Conservation (phyloP, 1,284 basidiomycete species). For the Farysia itapuensis region DNA sequence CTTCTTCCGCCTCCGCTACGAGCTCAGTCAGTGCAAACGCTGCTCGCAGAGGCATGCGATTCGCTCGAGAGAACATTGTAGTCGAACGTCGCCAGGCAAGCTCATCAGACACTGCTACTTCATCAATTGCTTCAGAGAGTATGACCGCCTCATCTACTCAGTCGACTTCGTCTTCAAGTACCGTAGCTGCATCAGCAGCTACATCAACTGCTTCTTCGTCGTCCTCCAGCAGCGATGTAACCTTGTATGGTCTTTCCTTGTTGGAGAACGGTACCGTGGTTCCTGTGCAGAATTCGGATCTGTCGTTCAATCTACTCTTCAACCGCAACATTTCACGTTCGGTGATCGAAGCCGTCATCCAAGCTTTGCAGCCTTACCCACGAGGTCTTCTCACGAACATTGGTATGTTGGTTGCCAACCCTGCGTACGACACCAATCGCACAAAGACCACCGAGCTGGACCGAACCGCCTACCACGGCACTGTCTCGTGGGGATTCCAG, state of each 20-base stretch:
- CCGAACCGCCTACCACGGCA: conserved; percentile 63
- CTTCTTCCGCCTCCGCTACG: neutral
- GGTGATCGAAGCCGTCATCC: conserved; percentile 60
- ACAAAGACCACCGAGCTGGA: conserved; percentile 61
- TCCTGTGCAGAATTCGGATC: conserved; percentile 61
- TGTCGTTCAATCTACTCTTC: conserved; percentile 62
- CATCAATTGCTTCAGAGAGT: too few species aligned
- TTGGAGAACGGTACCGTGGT: conserved; percentile 23
- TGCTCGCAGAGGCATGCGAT: conserved; percentile 3
- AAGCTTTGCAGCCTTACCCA: conserved; percentile 63
- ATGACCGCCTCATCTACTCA: too few species aligned
- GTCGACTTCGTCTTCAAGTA: too few species aligned
- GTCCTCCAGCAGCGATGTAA: conserved; percentile 1
- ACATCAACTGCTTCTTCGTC: neutral
- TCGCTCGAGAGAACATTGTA: conserved; percentile 6
- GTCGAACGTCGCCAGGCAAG: conserved; percentile 7
- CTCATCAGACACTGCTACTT: too few species aligned
- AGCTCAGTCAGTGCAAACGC: neutral
- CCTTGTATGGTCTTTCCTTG: conserved; percentile 21
- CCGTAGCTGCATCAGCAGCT: neutral
- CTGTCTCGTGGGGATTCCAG: conserved; percentile 63
- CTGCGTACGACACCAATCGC: conserved; percentile 62
- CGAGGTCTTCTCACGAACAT: conserved; percentile 62
- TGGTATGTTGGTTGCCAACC: conserved; percentile 63
- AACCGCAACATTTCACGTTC: conserved; percentile 57